phyloP scores from a whole-genome alignment of 352 stramenopile genomes.

The Phytophthora hybrid region DNA sequence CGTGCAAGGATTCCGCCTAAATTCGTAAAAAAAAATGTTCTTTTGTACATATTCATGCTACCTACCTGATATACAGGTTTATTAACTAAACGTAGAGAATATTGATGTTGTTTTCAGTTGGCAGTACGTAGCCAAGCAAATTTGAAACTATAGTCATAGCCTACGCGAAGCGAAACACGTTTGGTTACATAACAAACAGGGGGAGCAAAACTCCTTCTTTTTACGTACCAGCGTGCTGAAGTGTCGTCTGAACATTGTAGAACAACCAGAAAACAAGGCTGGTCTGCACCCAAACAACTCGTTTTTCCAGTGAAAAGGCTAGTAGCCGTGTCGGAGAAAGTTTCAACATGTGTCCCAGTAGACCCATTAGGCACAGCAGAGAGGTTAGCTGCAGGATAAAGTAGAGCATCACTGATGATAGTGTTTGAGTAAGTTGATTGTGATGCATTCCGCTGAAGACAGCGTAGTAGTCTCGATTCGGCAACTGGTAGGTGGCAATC shows the following conservation, averaged over 20 bases:
- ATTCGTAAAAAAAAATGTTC: no score
- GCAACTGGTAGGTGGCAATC: not conserved
- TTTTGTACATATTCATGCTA: no score
- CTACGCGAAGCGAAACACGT: conserved; percentile 1
- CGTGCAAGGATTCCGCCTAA: no score
- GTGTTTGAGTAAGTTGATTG: not conserved
- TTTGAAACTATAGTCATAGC: conserved; percentile 24
- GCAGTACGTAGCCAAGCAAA: not conserved
- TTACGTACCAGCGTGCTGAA: conserved; percentile 5
- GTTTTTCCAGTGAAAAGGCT: conserved; percentile 42
- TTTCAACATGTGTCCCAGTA: conserved; percentile 1
- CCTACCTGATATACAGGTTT: not conserved
- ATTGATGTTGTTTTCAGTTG: not conserved
- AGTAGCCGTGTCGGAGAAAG: conserved; percentile 29
- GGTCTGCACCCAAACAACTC: conserved; percentile 34
- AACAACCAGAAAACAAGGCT: conserved; percentile 49
- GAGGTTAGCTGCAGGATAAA: conserved; percentile 6
- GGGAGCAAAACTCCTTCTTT: not conserved
- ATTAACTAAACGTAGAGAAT: not conserved
- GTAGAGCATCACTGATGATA: conserved; percentile 14
- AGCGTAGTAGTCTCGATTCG: conserved; percentile 21
- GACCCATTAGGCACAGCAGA: not conserved
- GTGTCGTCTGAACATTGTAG: conserved; percentile 33
- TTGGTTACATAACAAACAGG: not conserved
- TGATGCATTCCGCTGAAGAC: conserved; percentile 2